These are phyloP conservation scores for Metarhizium anisopliae DNA, from an alignment of 2,329 filamentous ascomycete genomes.

Conservation along the genomic window DNA sequence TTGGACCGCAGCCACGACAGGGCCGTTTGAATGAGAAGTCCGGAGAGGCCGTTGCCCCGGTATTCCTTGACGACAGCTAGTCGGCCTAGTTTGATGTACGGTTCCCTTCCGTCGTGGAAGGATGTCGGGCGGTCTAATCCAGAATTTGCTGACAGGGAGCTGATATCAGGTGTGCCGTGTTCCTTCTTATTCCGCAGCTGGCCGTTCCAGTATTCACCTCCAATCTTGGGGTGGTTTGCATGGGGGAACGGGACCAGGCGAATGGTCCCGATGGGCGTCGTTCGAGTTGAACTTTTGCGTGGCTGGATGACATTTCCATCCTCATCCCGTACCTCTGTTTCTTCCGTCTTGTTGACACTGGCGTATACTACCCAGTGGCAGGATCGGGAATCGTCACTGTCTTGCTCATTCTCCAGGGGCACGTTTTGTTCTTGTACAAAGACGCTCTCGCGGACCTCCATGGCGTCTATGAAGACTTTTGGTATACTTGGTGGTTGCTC, in stretches of 20 bases:
- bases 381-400: constrained; percentile 67
- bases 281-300: constrained; percentile 34
- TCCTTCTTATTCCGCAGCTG: constrained; percentile 21
- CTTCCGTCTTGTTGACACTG: constrained; percentile 41
- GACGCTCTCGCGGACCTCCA: constrained; percentile 51
- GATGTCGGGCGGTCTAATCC: constrained; percentile 35
- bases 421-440: constrained; percentile 53
- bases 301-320: constrained; percentile 30
- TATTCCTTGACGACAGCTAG: constrained; percentile 61
- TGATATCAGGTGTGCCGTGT: neutral
- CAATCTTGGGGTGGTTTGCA: constrained; percentile 47
- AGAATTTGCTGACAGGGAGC: constrained; percentile 10
- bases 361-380: constrained; percentile 88
- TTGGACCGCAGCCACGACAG: constrained; percentile 59
- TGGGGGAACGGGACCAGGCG: constrained; percentile 78
- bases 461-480: constrained; percentile 51
- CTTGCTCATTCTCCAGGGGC: constrained; percentile 62
- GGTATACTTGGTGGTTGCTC: constrained; percentile 40
- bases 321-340: constrained; percentile 34
- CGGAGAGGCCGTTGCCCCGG: constrained; percentile 56
- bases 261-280: constrained; percentile 59
- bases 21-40: constrained; percentile 56
- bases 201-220: constrained; percentile 39
- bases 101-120: constrained; percentile 54
- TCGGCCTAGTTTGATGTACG: constrained; percentile 75